Evolutionary conservation across 1,284 basidiomycete genomes (phyloP), one percentile per base, ranked within the genome.

Genomic region (Apiotrichum gamsii): DNA sequence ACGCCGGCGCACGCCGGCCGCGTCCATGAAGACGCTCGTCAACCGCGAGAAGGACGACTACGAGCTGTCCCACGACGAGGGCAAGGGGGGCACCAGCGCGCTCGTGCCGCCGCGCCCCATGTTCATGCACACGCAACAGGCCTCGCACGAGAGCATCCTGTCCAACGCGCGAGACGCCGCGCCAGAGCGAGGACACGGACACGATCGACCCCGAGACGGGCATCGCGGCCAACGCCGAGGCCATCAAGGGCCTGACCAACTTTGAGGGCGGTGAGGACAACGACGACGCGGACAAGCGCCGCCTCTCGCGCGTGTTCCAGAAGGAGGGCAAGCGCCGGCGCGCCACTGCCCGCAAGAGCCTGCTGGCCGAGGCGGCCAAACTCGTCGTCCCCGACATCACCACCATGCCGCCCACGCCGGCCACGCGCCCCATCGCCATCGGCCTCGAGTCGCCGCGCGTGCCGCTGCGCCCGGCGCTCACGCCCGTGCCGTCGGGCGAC

Each of bases 231-330:
- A 28, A 28, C 11, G 33, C 35, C 41, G 41, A 43, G 23, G 45
- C 47, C 16, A 42, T 52, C 15, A 30, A 84, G 18, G 85, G 87
- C 55, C 73, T 86, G 43, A 88, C 86, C 5, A 85, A 88, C 58
- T 90, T 86, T 58, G 85, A 87, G 50, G 87, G 85, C 19, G 85
- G 90, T 55, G 78, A 85, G 52, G 83, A 87, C 59, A 74, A 78
- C 23, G 75, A 88, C 54, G 79, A 85, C 52, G 79, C 81, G 0
- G 82, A 78, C 16, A 86, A 90, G 62, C 74, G 73, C 20, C 72
- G 75, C 55, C 75, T 91, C 31, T 83, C 78, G 45, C 71, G 74
- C 35, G 73, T 73, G 30, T 74, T 90, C 34, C 78, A 78, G 60
- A 79, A 80, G 52, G 81, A 85, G 61, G 87, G 88, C 8, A 81